Evolutionary conservation across 2,329 filamentous ascomycete species (phyloP).

Genomic region (Aspergillus floridensis): DNA sequence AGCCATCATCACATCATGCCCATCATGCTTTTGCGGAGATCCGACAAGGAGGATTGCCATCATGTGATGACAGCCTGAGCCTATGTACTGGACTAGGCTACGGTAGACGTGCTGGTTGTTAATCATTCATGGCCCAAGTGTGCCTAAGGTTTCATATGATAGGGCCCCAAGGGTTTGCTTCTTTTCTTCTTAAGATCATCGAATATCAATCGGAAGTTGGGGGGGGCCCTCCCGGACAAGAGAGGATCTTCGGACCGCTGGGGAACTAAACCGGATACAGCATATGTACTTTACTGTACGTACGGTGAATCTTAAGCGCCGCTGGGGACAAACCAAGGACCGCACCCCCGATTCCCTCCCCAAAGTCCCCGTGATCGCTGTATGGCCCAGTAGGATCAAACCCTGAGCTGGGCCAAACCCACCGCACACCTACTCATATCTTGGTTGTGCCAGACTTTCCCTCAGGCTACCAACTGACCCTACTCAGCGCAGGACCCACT

Average conservation of each 20-base stretch:
- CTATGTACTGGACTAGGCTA: too few relatives aligned
- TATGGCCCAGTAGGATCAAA: slow-evolving; percentile 7
- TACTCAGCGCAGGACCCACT: slow-evolving; percentile 1
- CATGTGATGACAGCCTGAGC: not conserved
- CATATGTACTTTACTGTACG: slow-evolving; percentile 10
- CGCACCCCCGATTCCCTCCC: not conserved
- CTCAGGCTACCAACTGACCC: not conserved
- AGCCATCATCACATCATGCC: not conserved
- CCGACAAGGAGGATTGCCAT: not conserved
- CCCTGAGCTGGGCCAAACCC: not conserved
- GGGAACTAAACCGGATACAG: slow-evolving; percentile 17
- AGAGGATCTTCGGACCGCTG: slow-evolving; percentile 12
- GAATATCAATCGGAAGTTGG: slow-evolving; percentile 9
- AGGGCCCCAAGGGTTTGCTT: not conserved
- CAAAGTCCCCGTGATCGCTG: slow-evolving; percentile 7
- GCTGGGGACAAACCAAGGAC: not conserved
- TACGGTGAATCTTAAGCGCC: slow-evolving; percentile 3
- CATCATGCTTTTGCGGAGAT: not conserved
- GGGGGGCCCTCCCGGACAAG: not conserved
- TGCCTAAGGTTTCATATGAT: not conserved
- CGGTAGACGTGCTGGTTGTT: too few relatives aligned
- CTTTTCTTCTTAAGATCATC: not conserved
- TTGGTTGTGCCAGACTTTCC: not conserved
- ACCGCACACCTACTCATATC: not conserved
- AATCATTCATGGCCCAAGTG: not conserved